Percentiles rank a stretch among this genome's conserved stretches.
Conservation (phyloP, 176 grass and related monocot species). For the Leersia perrieri region DNA sequence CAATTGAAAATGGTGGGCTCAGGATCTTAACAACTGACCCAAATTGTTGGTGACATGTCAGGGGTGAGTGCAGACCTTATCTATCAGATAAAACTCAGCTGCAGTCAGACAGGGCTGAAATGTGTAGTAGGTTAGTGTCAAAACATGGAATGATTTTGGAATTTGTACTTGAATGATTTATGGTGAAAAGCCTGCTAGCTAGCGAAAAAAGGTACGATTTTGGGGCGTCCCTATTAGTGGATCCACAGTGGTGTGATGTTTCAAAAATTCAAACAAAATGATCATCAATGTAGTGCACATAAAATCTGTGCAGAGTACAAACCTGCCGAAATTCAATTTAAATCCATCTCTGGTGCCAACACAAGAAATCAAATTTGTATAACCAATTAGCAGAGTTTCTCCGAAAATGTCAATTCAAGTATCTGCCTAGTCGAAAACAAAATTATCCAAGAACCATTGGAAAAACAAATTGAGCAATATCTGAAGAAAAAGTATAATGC, state of each 20-base stretch:
- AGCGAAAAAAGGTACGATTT: not conserved
- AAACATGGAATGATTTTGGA: constrained; percentile 14
- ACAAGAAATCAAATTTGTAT: not conserved
- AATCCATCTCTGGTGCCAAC: not conserved
- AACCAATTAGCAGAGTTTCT: constrained; percentile 3
- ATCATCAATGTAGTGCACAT: not conserved
- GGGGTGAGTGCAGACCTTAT: constrained; percentile 38
- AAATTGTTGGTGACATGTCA: constrained; percentile 44
- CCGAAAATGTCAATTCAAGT: not conserved
- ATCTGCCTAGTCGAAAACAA: not conserved
- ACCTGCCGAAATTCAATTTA: not conserved
- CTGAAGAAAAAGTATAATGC: not conserved
- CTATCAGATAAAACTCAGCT: constrained; percentile 14
- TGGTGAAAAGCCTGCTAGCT: not conserved
- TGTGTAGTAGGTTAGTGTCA: not conserved
- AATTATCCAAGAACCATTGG: not conserved
- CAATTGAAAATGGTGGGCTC: constrained; percentile 53
- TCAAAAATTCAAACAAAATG: not conserved
- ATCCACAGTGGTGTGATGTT: not conserved
- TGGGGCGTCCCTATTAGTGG: not conserved
- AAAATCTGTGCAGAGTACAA: not conserved
- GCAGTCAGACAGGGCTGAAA: not conserved
- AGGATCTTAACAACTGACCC: constrained; percentile 35
- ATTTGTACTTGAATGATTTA: constrained; percentile 20
- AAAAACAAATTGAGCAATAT: constrained; percentile 18